Conservation (phyloP, 257 asterid genomes). For the Rehmannia glutinosa region DNA sequence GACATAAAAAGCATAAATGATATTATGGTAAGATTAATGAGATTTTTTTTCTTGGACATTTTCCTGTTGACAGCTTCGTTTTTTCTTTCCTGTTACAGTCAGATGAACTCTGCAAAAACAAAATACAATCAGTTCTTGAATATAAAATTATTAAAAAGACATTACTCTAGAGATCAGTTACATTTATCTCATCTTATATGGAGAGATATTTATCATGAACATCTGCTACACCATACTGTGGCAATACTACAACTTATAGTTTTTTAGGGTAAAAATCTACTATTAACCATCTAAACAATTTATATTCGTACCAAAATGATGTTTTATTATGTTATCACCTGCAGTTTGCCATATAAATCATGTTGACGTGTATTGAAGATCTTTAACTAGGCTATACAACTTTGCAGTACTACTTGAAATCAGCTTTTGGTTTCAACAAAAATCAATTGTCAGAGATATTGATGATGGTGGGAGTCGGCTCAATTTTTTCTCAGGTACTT, state of each 20-base stretch:
- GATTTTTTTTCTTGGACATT: background rate
- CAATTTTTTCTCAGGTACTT: slow-evolving; percentile 87
- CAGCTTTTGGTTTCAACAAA: slow-evolving; percentile 80
- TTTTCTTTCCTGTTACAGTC: background rate
- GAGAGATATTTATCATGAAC: background rate
- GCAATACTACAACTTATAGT: background rate
- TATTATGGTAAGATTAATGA: background rate
- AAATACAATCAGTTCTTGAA: background rate
- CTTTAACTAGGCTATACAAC: slow-evolving; percentile 9
- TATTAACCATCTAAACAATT: too few relatives aligned
- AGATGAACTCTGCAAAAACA: background rate
- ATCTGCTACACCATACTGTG: background rate
- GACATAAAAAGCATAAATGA: background rate
- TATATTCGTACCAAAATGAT: background rate
- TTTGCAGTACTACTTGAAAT: slow-evolving; percentile 84
- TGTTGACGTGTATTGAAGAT: slow-evolving; percentile 3
- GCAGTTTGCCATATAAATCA: slow-evolving; percentile 1
- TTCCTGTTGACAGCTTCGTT: background rate
- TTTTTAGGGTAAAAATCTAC: too few relatives aligned
- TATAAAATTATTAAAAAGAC: background rate
- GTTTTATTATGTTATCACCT: background rate
- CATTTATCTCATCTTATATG: background rate
- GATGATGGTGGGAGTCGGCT: slow-evolving; percentile 87
- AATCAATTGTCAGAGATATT: slow-evolving; percentile 84
- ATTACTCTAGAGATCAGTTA: background rate